These are phyloP conservation scores for Aspergillus panamensis DNA, from an alignment of 495 filamentous ascomycete genomes.

Conservation along the genomic window DNA sequence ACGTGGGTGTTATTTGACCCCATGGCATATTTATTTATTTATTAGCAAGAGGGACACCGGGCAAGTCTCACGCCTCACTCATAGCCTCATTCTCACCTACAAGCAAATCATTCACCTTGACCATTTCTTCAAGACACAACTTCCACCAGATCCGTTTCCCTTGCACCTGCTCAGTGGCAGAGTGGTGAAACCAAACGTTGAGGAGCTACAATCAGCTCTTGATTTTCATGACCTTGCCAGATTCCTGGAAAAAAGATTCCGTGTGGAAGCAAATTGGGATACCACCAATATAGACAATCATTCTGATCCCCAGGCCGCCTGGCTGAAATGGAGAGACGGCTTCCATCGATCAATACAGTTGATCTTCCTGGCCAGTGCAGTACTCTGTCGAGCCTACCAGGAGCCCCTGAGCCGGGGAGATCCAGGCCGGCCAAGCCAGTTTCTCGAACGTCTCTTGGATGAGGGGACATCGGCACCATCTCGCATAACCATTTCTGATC, in stretches of 20 bases:
- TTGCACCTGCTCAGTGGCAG: neutral
- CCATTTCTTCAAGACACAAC: neutral
- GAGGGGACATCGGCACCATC: neutral
- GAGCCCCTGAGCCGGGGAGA: neutral
- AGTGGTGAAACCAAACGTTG: neutral
- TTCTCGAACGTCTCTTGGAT: neutral
- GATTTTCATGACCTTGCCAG: neutral
- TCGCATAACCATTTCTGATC: neutral
- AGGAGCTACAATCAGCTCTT: neutral
- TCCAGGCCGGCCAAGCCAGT: neutral
- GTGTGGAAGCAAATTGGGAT: neutral
- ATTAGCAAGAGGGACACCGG: too few species aligned
- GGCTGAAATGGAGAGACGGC: neutral
- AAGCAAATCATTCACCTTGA: too few species aligned
- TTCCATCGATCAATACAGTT: neutral
- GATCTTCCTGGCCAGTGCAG: neutral
- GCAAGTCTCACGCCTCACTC: too few species aligned
- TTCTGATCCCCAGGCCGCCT: neutral
- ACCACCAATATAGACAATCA: neutral
- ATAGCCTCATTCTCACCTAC: too few species aligned
- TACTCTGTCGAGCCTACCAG: constrained; percentile 1
- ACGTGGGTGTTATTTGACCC: too few species aligned
- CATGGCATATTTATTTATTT: too few species aligned
- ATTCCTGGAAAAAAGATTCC: neutral
- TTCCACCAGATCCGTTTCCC: neutral